Conservation (phyloP, 257 asterid genomes). For the Ligustrum vulgare region DNA sequence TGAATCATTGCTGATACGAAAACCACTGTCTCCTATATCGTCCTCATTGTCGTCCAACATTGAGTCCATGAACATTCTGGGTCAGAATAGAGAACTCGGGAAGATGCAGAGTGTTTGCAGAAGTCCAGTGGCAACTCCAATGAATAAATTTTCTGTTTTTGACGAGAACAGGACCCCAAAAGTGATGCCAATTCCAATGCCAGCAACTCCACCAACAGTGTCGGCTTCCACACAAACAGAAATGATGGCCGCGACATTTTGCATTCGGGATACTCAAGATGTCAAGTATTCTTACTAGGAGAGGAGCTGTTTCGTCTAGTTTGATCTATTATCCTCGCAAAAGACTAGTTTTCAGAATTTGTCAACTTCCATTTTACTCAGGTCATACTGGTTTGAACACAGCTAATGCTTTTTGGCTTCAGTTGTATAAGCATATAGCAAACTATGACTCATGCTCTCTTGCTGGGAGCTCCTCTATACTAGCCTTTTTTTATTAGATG, state of each 20-base stretch:
- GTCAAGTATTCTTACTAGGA: conserved; percentile 67
- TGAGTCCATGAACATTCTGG: conserved; percentile 41
- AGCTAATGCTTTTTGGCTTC: no score
- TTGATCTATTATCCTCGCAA: conserved; percentile 15
- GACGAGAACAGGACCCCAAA: conserved; percentile 54
- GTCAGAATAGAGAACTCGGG: conserved; percentile 26
- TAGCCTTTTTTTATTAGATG: no score
- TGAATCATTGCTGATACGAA: conserved; percentile 36
- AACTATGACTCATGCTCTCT: no score
- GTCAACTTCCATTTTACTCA: neutral
- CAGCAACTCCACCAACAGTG: conserved; percentile 52
- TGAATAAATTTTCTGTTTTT: conserved; percentile 11
- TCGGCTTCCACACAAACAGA: conserved; percentile 44
- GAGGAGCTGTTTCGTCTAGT: conserved; percentile 54
- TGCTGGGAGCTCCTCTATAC: no score
- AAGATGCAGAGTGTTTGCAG: conserved; percentile 23
- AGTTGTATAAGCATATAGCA: no score
- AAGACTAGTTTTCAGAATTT: conserved; percentile 21
- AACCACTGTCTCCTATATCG: conserved; percentile 76
- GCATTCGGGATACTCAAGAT: conserved; percentile 17
- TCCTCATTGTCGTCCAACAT: conserved; percentile 40
- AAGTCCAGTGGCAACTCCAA: conserved; percentile 35
- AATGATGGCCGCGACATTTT: conserved; percentile 40
- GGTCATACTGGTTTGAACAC: neutral
- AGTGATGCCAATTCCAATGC: conserved; percentile 43